Evolutionary conservation across 78 protist genomes (phyloP).

Genomic region (Isochrysis galbana): DNA sequence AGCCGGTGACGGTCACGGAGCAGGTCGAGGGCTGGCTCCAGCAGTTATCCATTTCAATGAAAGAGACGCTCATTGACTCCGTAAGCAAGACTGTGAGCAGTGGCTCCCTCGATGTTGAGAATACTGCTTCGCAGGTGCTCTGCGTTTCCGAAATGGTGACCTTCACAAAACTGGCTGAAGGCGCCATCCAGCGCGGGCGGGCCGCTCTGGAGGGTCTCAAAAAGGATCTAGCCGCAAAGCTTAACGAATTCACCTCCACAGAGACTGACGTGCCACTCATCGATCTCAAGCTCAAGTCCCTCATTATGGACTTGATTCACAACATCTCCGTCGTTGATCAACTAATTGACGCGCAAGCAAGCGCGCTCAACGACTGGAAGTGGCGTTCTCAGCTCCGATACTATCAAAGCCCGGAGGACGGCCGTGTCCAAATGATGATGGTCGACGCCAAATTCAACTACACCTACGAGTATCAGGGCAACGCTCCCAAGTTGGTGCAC

Average conservation of each 20-base stretch:
- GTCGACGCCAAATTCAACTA: conserved; percentile 67
- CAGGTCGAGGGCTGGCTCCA: conserved; percentile 75
- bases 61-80: background rate
- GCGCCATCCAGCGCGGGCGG: conserved; percentile 38
- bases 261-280: conserved; percentile 27
- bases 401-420: conserved; percentile 22
- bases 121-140: conserved; percentile 39
- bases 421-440: conserved; percentile 43
- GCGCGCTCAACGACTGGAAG: conserved; percentile 44
- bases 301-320: conserved; percentile 86
- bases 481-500: conserved; percentile 85
- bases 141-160: conserved; percentile 56
- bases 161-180: conserved; percentile 55
- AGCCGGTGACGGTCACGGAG: conserved; percentile 57
- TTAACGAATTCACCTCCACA: background rate
- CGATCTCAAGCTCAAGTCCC: conserved; percentile 67
- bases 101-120: background rate
- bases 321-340: conserved; percentile 76
- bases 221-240: background rate
- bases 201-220: background rate
- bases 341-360: conserved; percentile 18
- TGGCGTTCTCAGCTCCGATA: conserved; percentile 79
- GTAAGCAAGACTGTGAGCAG: too few relatives aligned
- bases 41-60: conserved; percentile 10
- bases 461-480: conserved; percentile 91